Evolutionary conservation across 345 rosid genomes (phyloP), one percentile per base, ranked within the genome.

Genomic region (Linum trigynum): DNA sequence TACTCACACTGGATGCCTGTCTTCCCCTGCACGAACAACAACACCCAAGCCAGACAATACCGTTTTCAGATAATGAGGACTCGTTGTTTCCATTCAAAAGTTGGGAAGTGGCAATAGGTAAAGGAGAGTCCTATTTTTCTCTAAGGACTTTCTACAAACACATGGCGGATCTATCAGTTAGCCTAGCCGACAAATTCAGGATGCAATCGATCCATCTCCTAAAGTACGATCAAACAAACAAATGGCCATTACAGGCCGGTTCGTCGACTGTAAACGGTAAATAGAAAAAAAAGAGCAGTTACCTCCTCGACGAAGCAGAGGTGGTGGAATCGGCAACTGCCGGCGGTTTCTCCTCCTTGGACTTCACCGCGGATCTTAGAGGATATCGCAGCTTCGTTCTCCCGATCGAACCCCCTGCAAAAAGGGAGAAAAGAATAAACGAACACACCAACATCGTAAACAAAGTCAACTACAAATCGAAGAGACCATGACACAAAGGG

Each of bases 321-420:
- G 88, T 68, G 57, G n/a, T 72, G 3, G 87, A 56, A 15, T 72
- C 69, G 65, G 77, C 86, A 7, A 70, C 72, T 41, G 56, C 77
- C 51, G 79, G 79, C 11, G 82, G 76, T 78, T 83, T 89, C 72
- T 83, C 86, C 69, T 76, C 86, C 77, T 77, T 87, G 11, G 78
- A 62, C 75, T 85, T 88, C 41, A 75, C 57, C 12, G 90, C 86
- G 14, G 97, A 92, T 81, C 98, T 82, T 37, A 92, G 84, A 58
- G 94, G 91, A 76, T 90, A 88, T 59, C 89, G 78, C 10, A 82
- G 65, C 72, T 84, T 90, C 39, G 97, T 79, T 69, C 84, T 89
- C 75, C 66, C 81, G 53, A 48, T 10, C 35, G 76, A 75, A 62
- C 69, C 84, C 37, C 65, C 85, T 81, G 64, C 37, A 3, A 62